Evolutionary conservation across 2,329 filamentous ascomycete genomes (phyloP).

Genomic region (Cephalotrichum gorgonifer): DNA sequence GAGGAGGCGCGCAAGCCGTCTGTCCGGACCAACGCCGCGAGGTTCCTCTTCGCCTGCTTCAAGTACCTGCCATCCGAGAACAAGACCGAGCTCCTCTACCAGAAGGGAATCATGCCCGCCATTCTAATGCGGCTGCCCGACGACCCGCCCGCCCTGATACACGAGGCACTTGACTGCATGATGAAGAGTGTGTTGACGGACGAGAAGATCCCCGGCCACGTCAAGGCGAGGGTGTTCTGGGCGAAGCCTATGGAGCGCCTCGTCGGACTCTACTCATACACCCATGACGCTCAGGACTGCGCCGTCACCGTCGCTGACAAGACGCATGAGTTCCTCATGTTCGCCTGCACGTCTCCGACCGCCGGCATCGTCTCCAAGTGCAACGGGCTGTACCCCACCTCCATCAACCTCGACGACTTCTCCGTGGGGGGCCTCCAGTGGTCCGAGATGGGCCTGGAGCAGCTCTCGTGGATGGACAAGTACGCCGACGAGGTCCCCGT

Average conservation of each 20-base stretch:
- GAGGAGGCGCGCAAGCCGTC: constrained; percentile 65
- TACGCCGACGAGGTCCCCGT: constrained; percentile 59
- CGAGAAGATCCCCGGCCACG: constrained; percentile 57
- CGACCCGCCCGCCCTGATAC: constrained; percentile 65
- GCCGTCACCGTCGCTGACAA: constrained; percentile 48
- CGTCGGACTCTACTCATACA: constrained; percentile 57
- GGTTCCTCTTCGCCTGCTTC: constrained; percentile 70
- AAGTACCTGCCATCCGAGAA: constrained; percentile 67
- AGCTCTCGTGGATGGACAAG: constrained; percentile 58
- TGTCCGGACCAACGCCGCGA: constrained; percentile 71
- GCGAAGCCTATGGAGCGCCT: constrained; percentile 64
- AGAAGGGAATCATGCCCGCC: constrained; percentile 74
- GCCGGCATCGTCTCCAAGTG: constrained; percentile 68
- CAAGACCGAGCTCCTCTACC: constrained; percentile 70
- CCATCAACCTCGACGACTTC: constrained; percentile 41
- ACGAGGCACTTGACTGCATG: constrained; percentile 63
- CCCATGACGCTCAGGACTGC: constrained; percentile 35
- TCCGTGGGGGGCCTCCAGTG: constrained; percentile 12
- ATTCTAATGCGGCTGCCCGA: constrained; percentile 68
- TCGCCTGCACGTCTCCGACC: constrained; percentile 61
- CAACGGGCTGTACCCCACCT: constrained; percentile 75
- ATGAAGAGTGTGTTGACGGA: constrained; percentile 66
- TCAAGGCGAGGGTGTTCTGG: constrained; percentile 68
- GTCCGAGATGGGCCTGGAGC: constrained; percentile 53
- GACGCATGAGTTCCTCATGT: constrained; percentile 65